These are phyloP conservation scores for Cairneyella variabilis DNA, from an alignment of 495 filamentous ascomycete species.

Conservation along the genomic window DNA sequence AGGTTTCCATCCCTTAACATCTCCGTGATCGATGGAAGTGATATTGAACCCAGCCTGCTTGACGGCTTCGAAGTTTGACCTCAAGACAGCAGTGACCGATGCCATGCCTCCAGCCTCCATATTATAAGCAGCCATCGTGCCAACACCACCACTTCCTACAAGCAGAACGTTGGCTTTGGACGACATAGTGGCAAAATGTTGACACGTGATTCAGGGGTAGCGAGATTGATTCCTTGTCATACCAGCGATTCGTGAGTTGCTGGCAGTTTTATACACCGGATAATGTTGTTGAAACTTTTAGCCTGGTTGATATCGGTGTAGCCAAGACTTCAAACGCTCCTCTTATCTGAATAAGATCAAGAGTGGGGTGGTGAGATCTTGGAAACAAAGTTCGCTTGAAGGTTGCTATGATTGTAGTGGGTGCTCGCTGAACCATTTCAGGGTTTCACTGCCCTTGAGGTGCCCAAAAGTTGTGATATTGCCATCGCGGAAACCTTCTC, in stretches of 20 bases:
- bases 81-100: conserved; percentile 30
- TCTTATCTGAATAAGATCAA: no score
- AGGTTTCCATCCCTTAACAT: conserved; percentile 29
- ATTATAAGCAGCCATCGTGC: conserved; percentile 34
- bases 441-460: no score
- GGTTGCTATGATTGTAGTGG: no score
- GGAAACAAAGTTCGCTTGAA: no score
- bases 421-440: no score
- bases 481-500: no score
- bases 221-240: no score
- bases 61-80: conserved; percentile 31
- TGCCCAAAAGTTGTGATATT: no score
- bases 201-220: conserved; percentile 15
- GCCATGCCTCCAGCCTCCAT: conserved; percentile 31
- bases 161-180: conserved; percentile 27
- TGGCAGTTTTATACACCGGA: no score
- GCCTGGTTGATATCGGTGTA: neutral
- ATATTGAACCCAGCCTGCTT: conserved; percentile 27
- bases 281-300: neutral
- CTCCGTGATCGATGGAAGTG: conserved; percentile 31
- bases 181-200: neutral
- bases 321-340: neutral
- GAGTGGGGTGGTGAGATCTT: no score
- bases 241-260: no score
- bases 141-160: conserved; percentile 34